Conservation (phyloP, 164 flowering plant species). For the Vitis vinifera region DNA sequence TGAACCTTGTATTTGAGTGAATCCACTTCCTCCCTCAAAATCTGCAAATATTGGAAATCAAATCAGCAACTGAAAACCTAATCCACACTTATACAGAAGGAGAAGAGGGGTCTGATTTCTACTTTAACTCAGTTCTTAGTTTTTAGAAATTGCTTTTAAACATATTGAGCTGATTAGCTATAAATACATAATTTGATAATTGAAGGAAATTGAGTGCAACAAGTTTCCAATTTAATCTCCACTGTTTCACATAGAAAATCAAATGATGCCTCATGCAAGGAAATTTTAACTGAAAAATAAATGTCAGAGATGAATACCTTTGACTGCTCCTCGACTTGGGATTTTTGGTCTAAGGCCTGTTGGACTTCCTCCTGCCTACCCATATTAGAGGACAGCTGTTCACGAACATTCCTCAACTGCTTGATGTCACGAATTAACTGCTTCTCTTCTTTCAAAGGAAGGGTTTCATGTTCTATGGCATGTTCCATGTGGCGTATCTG, state of each 20-base stretch:
- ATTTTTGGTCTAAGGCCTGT: constrained; percentile 61
- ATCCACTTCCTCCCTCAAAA: constrained; percentile 57
- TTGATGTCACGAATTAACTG: constrained; percentile 76
- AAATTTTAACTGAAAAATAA: background rate
- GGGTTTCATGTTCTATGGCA: constrained; percentile 75
- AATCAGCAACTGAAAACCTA: constrained; percentile 9
- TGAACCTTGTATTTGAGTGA: constrained; percentile 37
- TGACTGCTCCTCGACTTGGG: constrained; percentile 55
- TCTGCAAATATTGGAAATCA: constrained; percentile 27
- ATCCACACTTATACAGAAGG: background rate
- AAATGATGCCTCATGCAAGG: too few species aligned
- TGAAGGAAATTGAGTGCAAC: too few species aligned
- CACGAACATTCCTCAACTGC: constrained; percentile 60
- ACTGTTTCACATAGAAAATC: too few species aligned
- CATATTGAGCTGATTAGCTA: too few species aligned
- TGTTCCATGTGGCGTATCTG: constrained; percentile 74
- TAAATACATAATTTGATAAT: too few species aligned
- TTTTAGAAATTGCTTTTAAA: too few species aligned
- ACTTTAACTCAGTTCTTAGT: too few species aligned
- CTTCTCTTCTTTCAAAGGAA: constrained; percentile 76
- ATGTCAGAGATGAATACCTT: constrained; percentile 45
- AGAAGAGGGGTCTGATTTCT: background rate
- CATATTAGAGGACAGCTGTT: constrained; percentile 48
- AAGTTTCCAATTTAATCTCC: too few species aligned
- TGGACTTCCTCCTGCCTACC: constrained; percentile 57